A percentile compares a stretch with the other conserved stretches of the same genome.
phyloP scores from a whole-genome alignment of 805 yeast genomes.

The Ogataea paraovalis region DNA sequence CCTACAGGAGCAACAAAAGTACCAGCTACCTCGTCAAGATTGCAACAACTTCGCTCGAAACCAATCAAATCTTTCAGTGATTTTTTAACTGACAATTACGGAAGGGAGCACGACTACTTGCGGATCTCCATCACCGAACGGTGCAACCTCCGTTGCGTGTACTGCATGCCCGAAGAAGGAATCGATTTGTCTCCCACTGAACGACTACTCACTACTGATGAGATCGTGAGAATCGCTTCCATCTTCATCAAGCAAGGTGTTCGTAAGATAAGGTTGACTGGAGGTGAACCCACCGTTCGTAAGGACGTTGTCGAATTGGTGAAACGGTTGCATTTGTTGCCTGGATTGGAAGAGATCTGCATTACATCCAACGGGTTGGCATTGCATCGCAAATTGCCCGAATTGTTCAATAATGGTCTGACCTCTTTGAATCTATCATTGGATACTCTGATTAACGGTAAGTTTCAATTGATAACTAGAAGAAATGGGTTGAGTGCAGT shows the following conservation, averaged over 20 bases:
- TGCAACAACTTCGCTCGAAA: constrained; percentile 10
- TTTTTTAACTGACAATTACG: constrained; percentile 41
- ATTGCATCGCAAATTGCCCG: constrained; percentile 42
- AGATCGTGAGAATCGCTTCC: constrained; percentile 39
- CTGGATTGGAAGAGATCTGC: constrained; percentile 46
- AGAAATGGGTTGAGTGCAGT: constrained; percentile 46
- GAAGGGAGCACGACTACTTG: constrained; percentile 45
- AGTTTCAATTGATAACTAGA: constrained; percentile 45
- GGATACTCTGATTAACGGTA: constrained; percentile 50
- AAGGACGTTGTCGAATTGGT: constrained; percentile 46
- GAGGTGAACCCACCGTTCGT: constrained; percentile 55
- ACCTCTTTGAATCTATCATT: constrained; percentile 45
- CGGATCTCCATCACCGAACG: constrained; percentile 50
- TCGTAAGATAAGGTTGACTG: constrained; percentile 48
- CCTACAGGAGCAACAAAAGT: not conserved
- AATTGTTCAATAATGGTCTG: constrained; percentile 38
- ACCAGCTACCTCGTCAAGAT: constrained; percentile 4
- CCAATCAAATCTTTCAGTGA: constrained; percentile 33
- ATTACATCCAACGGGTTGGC: constrained; percentile 52
- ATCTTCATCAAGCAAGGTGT: constrained; percentile 47
- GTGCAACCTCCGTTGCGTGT: constrained; percentile 43
- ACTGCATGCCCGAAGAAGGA: constrained; percentile 59
- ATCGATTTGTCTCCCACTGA: constrained; percentile 42
- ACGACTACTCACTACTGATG: constrained; percentile 38
- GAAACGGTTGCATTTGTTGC: constrained; percentile 31